phyloP scores from a whole-genome alignment of 371 early-diverging fungal genomes.

The Apophysomyces variabilis region DNA sequence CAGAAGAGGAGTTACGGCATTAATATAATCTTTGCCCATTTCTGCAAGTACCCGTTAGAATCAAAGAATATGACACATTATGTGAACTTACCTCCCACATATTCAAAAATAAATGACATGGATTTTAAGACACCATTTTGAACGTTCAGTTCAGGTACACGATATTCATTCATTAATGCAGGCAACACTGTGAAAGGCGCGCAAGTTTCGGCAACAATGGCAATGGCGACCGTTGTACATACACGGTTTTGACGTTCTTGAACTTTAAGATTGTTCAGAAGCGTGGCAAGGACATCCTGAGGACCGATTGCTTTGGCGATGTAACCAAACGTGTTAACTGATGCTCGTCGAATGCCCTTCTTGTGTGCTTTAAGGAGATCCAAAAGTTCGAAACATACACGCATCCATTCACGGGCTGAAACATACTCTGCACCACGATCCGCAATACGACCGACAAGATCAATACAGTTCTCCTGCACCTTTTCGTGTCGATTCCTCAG shows the following conservation, averaged over 20 bases:
- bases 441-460: slow-evolving; percentile 96
- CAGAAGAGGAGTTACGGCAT: slow-evolving; percentile 92
- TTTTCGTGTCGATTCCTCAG: slow-evolving; percentile 97
- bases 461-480: slow-evolving; percentile 93
- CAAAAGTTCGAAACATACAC: slow-evolving; percentile 96
- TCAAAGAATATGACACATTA: neutral
- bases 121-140: slow-evolving; percentile 98
- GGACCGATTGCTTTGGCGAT: slow-evolving; percentile 99
- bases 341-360: slow-evolving; percentile 94
- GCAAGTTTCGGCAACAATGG: slow-evolving; percentile 91
- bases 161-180: slow-evolving; percentile 98
- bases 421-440: slow-evolving; percentile 98
- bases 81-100: slow-evolving; percentile 70
- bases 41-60: slow-evolving; percentile 34
- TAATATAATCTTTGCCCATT: slow-evolving; percentile 96
- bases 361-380: slow-evolving; percentile 96
- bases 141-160: slow-evolving; percentile 96
- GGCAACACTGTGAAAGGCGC: slow-evolving; percentile 98
- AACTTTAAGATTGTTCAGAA: slow-evolving; percentile 96
- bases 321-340: slow-evolving; percentile 97
- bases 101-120: slow-evolving; percentile 95
- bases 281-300: slow-evolving; percentile 97
- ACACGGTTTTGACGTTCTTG: slow-evolving; percentile 98
- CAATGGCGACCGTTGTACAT: slow-evolving; percentile 98
- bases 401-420: slow-evolving; percentile 99